These are phyloP conservation scores for Mangifera indica DNA, from an alignment of 345 rosid species.

Conservation along the genomic window DNA sequence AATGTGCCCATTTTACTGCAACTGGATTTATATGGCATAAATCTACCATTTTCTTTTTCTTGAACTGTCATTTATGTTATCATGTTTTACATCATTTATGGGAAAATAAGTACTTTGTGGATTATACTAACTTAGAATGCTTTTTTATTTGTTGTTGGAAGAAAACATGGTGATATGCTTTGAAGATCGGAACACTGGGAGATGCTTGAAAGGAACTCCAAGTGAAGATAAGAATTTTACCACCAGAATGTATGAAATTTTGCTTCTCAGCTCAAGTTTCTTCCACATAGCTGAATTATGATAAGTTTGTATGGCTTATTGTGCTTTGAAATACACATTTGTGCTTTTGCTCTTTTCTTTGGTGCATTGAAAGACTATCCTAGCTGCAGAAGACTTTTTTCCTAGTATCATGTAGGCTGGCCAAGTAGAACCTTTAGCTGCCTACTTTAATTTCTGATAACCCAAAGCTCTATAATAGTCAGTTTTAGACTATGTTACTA, in stretches of 20 bases:
- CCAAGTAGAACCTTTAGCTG: neutral
- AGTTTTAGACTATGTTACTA: neutral
- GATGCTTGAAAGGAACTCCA: constrained; percentile 70
- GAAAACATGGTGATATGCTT: constrained; percentile 95
- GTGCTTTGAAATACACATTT: too few relatives aligned
- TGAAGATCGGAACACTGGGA: constrained; percentile 74
- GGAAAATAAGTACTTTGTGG: constrained; percentile 17
- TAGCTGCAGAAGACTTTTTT: neutral
- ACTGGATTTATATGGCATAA: neutral
- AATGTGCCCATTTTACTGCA: neutral
- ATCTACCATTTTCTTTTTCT: neutral
- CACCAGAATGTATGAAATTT: constrained; percentile 54
- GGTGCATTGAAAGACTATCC: neutral
- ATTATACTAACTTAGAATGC: constrained; percentile 18
- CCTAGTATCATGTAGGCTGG: neutral
- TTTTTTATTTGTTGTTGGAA: constrained; percentile 34
- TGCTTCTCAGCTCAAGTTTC: constrained; percentile 18
- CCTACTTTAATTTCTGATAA: neutral
- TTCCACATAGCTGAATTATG: neutral
- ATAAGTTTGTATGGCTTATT: neutral
- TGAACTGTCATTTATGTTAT: neutral
- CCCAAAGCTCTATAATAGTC: neutral
- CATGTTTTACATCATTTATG: constrained; percentile 2
- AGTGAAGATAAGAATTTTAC: constrained; percentile 53
- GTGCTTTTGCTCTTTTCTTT: neutral